Percentiles rank a stretch among this genome's conserved stretches.
phyloP scores from a whole-genome alignment of 2,329 filamentous ascomycete species.

The Balansia obtecta region DNA sequence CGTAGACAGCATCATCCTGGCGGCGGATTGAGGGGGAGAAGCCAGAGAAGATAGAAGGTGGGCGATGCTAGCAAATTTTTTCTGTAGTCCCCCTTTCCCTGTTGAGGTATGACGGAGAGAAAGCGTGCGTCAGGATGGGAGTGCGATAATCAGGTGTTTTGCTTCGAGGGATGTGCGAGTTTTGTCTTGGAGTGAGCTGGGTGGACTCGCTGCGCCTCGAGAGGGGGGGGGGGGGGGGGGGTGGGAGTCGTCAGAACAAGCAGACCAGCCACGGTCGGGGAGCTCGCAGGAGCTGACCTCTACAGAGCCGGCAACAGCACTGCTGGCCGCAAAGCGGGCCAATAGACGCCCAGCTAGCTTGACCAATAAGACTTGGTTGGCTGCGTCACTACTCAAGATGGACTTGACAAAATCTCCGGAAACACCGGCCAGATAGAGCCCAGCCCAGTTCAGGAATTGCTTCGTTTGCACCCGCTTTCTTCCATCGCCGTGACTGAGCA shows the following conservation, averaged over 20 bases:
- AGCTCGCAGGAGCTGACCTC: not conserved
- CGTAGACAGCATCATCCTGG: constrained; percentile 43
- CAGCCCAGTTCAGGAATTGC: too few relatives aligned
- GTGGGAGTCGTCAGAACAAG: not conserved
- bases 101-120: not conserved
- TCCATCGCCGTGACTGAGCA: too few relatives aligned
- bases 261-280: not conserved
- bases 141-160: not conserved
- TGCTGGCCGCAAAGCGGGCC: not conserved
- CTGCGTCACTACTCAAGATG: too few relatives aligned
- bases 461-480: too few relatives aligned
- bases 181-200: not conserved
- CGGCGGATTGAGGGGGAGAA: not conserved
- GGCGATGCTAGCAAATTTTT: not conserved
- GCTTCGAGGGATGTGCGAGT: not conserved
- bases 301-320: not conserved
- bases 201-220: not conserved
- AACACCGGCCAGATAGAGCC: too few relatives aligned
- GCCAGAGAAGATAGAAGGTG: constrained; percentile 2
- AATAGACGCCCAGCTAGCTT: too few relatives aligned
- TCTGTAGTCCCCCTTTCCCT: too few relatives aligned
- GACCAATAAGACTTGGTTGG: too few relatives aligned
- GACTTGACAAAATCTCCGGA: too few relatives aligned
- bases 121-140: constrained; percentile 1
- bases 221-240: too few relatives aligned